A percentile compares a stretch with the other conserved stretches of the same genome.
phyloP scores from a whole-genome alignment of 768 basidiomycete genomes.

The Termitomyces eurrhizus region DNA sequence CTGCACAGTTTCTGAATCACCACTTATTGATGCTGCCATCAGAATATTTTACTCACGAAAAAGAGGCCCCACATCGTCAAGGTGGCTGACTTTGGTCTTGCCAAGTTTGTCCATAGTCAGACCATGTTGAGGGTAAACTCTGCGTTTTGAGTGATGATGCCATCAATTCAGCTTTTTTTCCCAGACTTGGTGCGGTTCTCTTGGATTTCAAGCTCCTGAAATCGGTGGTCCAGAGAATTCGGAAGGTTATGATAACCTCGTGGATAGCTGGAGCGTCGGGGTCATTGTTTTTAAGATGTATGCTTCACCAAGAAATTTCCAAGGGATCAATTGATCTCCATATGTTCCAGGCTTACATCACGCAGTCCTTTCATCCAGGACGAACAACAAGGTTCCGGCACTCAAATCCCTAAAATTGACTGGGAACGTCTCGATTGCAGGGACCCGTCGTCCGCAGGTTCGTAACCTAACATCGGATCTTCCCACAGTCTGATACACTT shows the following conservation, averaged over 20 bases:
- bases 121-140: constrained; percentile 68
- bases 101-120: constrained; percentile 77
- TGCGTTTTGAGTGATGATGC: not conserved
- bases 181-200: constrained; percentile 94
- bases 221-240: constrained; percentile 37
- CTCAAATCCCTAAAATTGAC: constrained; percentile 58
- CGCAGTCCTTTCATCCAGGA: constrained; percentile 78
- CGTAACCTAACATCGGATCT: constrained; percentile 11
- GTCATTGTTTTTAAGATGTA: constrained; percentile 93
- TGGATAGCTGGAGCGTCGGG: constrained; percentile 96
- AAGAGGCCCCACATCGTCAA: constrained; percentile 71
- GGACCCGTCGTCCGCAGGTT: constrained; percentile 40
- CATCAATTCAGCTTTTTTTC: not conserved
- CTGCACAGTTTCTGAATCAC: constrained; percentile 1
- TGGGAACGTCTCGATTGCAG: constrained; percentile 43
- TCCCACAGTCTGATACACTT: not conserved
- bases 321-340: not conserved
- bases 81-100: constrained; percentile 94
- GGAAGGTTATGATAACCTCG: constrained; percentile 79
- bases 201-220: constrained; percentile 49
- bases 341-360: constrained; percentile 61
- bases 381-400: constrained; percentile 48
- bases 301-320: not conserved
- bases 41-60: constrained; percentile 80
- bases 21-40: not conserved